Conservation (phyloP, 2,329 filamentous ascomycete genomes). For the Cladosporium halotolerans region DNA sequence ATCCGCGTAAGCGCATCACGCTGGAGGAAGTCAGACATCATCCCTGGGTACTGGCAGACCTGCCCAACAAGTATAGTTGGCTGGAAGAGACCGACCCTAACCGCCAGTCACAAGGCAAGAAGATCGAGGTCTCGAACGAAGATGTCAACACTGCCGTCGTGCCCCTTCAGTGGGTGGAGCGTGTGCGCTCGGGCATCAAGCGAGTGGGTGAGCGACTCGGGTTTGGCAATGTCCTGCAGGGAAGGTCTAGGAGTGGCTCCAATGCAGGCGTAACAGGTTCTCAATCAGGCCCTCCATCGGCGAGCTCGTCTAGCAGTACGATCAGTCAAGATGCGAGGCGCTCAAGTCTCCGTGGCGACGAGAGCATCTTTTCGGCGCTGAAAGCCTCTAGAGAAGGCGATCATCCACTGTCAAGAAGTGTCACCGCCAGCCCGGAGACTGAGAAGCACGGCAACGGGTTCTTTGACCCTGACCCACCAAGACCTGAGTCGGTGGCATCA, state of each 20-base stretch:
- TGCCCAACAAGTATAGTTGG: constrained; percentile 71
- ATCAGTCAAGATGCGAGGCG: constrained; percentile 51
- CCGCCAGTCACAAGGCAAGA: constrained; percentile 68
- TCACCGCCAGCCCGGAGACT: constrained; percentile 60
- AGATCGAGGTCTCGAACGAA: constrained; percentile 84
- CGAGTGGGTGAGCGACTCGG: constrained; percentile 39
- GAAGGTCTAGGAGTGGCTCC: constrained; percentile 44
- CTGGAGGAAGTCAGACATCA: constrained; percentile 90
- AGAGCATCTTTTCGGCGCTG: constrained; percentile 47
- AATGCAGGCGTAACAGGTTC: constrained; percentile 31
- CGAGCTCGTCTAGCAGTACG: constrained; percentile 49
- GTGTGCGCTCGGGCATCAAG: constrained; percentile 70
- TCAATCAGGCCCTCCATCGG: constrained; percentile 48
- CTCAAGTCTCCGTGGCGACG: constrained; percentile 53
- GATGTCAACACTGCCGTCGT: constrained; percentile 89
- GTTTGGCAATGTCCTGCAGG: constrained; percentile 35
- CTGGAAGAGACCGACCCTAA: constrained; percentile 90
- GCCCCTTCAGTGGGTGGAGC: constrained; percentile 78
- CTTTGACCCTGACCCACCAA: constrained; percentile 14
- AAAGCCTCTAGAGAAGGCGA: constrained; percentile 50
- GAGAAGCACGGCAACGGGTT: constrained; percentile 15
- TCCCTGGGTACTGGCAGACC: constrained; percentile 77
- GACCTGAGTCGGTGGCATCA: constrained; percentile 11
- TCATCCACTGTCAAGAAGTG: constrained; percentile 69
- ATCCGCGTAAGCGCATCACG: constrained; percentile 81